Evolutionary conservation across 1,139 yeast species (phyloP), one percentile per base, ranked within the genome.

Genomic region (Tardiomyces depauwii): DNA sequence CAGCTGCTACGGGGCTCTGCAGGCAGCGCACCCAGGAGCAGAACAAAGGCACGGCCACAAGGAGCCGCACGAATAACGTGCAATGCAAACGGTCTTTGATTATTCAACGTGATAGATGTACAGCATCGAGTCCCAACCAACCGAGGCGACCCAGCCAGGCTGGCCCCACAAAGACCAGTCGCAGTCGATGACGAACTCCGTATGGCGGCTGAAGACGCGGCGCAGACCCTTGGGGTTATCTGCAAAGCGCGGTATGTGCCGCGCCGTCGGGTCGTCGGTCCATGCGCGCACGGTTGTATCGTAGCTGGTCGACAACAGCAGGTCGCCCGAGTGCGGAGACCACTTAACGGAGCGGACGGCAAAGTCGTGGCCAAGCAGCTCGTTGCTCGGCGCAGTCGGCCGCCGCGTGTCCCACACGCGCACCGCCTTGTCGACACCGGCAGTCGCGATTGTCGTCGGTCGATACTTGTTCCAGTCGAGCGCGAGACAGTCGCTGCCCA

Each of bases 111-210:
- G 25, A 95, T 95, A 91, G n/a, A 91, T 74, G 58, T 82, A 80
- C 11, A 88, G 82, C 83, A 85, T 87, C 59, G 91, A 95, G 66
- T 91, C 98, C 96, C 96, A 91, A 1, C 96, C 96, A 0, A 91
- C 82, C 21, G 95, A 80, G 10, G 94, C 95, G 18, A 83, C 89
- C 87, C 94, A 89, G 1, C 96, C 97, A 2, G 93, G 94, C 53
- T 82, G 80, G 10, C 97, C 97, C 96, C 97, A 91, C 47, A 91
- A 66, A 55, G 95, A 82, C 82, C 95, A 91, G 64, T 91, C 97
- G 52, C 91, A 82, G n/a, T 94, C 96, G 53, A 85, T 78, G 2
- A 84, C 96, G 66, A 91, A 91, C 67, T 91, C 98, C 39, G 78
- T 73, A 65, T 91, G 97, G 43, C 65, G 67, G 30, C 74, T 72